Conservation (phyloP, 2,329 filamentous ascomycete species). For the Xylariaceae sp. region DNA sequence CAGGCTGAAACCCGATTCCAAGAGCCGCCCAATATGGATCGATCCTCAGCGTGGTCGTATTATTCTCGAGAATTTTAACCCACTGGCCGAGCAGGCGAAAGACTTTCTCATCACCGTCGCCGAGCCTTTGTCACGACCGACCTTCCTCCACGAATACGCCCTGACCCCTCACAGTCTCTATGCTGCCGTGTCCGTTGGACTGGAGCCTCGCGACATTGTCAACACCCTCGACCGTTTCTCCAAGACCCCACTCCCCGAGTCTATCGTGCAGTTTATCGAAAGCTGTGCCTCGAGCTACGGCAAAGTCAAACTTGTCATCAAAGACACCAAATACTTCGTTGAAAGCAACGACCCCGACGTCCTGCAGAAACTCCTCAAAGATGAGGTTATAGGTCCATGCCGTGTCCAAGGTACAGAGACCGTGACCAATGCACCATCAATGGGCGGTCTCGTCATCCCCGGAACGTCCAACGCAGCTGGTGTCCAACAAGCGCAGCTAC, state of each 20-base stretch:
- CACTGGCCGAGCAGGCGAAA: constrained; percentile 79
- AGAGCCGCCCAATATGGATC: constrained; percentile 89
- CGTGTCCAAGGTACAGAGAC: constrained; percentile 69
- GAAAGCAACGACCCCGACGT: constrained; percentile 87
- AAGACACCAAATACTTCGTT: constrained; percentile 90
- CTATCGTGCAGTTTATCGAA: constrained; percentile 71
- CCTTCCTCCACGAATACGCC: constrained; percentile 88
- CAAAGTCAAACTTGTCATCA: constrained; percentile 91
- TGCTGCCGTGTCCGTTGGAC: constrained; percentile 90
- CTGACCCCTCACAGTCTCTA: constrained; percentile 91
- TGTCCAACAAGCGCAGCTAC: constrained; percentile 64
- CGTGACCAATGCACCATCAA: constrained; percentile 80
- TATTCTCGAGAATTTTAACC: constrained; percentile 90
- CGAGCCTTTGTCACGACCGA: constrained; percentile 85
- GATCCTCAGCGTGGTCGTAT: constrained; percentile 82
- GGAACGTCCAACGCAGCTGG: constrained; percentile 92
- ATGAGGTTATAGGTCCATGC: constrained; percentile 74
- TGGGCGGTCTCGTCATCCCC: constrained; percentile 84
- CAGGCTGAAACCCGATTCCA: constrained; percentile 80
- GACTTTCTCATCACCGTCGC: constrained; percentile 95
- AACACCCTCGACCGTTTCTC: constrained; percentile 81
- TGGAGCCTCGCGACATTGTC: constrained; percentile 86
- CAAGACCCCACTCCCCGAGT: constrained; percentile 81
- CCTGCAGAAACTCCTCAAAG: constrained; percentile 80
- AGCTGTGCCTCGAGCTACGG: constrained; percentile 86